Conservation (phyloP, 1,284 basidiomycete genomes). For the Tausonia pullulans region DNA sequence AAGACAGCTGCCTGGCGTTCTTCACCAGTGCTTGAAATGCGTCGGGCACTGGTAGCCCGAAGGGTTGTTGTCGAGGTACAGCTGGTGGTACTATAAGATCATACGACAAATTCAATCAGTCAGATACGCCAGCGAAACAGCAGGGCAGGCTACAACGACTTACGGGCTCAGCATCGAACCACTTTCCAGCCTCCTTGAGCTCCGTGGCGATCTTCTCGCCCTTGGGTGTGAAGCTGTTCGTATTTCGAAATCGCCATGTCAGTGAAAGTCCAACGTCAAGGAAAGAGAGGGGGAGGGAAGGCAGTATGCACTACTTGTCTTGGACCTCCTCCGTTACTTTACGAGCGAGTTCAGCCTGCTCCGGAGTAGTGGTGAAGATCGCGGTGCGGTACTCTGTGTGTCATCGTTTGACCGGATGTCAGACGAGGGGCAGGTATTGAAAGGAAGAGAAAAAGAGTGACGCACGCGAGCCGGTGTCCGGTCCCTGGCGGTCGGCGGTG, state of each 20-base stretch:
- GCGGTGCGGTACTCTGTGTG: constrained; percentile 76
- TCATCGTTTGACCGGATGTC: too few relatives aligned
- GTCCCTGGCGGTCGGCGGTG: constrained; percentile 64
- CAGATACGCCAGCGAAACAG: constrained; percentile 17
- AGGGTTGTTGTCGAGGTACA: constrained; percentile 56
- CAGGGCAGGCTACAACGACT: neutral
- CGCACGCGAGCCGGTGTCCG: constrained; percentile 64
- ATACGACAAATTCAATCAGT: constrained; percentile 18
- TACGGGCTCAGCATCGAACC: constrained; percentile 65
- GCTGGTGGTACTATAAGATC: constrained; percentile 54
- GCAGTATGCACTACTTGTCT: constrained; percentile 49
- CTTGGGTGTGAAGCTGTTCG: constrained; percentile 47
- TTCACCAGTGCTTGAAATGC: constrained; percentile 19
- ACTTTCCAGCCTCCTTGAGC: constrained; percentile 52
- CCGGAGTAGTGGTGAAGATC: constrained; percentile 69
- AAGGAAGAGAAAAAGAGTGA: constrained; percentile 18
- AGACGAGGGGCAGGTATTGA: neutral
- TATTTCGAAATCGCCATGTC: neutral
- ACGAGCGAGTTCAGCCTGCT: constrained; percentile 64
- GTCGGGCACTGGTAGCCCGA: constrained; percentile 40
- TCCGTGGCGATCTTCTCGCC: constrained; percentile 67
- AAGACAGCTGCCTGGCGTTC: too few relatives aligned
- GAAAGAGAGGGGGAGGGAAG: neutral
- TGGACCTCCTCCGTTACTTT: constrained; percentile 77
- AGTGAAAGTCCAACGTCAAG: neutral